Conservation (phyloP, 345 rosid species). For the Citrus inodora region DNA sequence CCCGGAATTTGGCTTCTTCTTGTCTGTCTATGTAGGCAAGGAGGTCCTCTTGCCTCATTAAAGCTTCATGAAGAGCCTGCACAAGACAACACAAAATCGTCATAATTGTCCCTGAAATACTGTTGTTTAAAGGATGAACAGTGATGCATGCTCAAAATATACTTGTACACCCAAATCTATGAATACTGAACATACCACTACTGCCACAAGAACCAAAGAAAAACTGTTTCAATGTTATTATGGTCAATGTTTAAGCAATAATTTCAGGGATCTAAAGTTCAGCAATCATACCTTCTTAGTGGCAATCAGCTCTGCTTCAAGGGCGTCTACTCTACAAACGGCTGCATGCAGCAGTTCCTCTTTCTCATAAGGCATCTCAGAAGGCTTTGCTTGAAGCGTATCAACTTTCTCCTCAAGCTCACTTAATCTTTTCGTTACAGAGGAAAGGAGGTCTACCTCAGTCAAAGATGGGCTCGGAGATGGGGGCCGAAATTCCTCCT, state of each 20-base stretch:
- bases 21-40: constrained; percentile 92
- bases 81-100: neutral
- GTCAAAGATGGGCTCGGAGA: constrained; percentile 47
- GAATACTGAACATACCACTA: neutral
- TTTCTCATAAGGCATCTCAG: constrained; percentile 96
- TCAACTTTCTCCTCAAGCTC: constrained; percentile 90
- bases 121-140: neutral
- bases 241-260: neutral
- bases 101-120: neutral
- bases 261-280: neutral
- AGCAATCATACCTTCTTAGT: constrained; percentile 72
- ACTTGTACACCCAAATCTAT: neutral
- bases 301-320: constrained; percentile 98
- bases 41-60: constrained; percentile 94
- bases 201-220: neutral
- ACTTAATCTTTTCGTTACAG: constrained; percentile 73
- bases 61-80: constrained; percentile 91
- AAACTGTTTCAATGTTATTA: neutral
- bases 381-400: constrained; percentile 81
- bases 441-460: constrained; percentile 60
- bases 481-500: constrained; percentile 54
- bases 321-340: constrained; percentile 94
- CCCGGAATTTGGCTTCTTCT: constrained; percentile 70
- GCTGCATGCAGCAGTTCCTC: constrained; percentile 95
- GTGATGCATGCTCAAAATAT: neutral